Evolutionary conservation across 2,329 filamentous ascomycete genomes (phyloP).

Genomic region (Blastomyces silverae): DNA sequence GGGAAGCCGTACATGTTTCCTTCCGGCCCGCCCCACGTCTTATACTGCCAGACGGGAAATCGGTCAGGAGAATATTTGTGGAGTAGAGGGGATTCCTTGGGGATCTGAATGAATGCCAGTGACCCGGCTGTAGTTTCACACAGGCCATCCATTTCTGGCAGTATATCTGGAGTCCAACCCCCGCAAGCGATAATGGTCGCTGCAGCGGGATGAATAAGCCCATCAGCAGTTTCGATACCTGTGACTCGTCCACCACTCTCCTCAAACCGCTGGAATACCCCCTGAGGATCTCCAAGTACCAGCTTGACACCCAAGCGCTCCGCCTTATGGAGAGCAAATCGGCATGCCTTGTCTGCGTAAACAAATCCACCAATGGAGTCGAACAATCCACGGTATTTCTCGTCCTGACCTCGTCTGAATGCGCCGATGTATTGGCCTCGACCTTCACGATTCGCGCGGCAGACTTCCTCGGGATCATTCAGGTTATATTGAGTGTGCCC

Average conservation of each 20-base stretch:
- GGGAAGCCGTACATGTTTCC: conserved; percentile 48
- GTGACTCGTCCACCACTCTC: conserved; percentile 19
- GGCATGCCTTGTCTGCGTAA: conserved; percentile 44
- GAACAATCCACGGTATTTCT: conserved; percentile 36
- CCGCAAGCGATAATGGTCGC: conserved; percentile 41
- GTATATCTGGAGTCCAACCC: conserved; percentile 41
- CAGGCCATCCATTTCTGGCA: conserved; percentile 39
- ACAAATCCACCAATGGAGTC: conserved; percentile 45
- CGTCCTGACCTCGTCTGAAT: conserved; percentile 25
- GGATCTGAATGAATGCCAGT: conserved; percentile 43
- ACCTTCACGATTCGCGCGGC: conserved; percentile 28
- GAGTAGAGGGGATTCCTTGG: conserved; percentile 35
- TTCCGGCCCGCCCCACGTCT: conserved; percentile 31
- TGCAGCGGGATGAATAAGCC: conserved; percentile 28
- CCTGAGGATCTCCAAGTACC: conserved; percentile 33
- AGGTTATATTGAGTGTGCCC: conserved; percentile 34
- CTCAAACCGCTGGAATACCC: conserved; percentile 29
- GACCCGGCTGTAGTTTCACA: conserved; percentile 47
- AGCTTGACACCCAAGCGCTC: conserved; percentile 39
- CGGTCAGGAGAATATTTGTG: conserved; percentile 38
- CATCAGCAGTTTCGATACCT: conserved; percentile 40
- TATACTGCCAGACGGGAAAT: conserved; percentile 45
- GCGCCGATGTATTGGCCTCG: conserved; percentile 34
- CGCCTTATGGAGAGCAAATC: conserved; percentile 42
- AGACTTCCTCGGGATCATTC: conserved; percentile 26